Percentiles rank a stretch among this genome's conserved stretches.
These are phyloP conservation scores for Acorus gramineus DNA, from an alignment of 106 monocot species.

Conservation along the genomic window DNA sequence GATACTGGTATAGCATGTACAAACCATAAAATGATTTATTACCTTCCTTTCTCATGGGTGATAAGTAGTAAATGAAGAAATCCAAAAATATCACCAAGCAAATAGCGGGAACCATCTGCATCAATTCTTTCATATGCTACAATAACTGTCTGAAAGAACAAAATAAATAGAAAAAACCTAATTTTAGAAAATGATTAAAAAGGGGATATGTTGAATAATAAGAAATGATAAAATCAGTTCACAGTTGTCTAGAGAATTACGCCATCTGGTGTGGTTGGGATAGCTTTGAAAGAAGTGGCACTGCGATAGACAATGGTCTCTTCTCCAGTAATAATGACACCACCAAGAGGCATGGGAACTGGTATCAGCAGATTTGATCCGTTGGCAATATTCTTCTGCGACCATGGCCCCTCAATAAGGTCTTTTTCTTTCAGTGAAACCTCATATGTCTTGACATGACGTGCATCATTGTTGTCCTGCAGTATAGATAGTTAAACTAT, in stretches of 20 bases:
- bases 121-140: slow-evolving; percentile 96
- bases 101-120: slow-evolving; percentile 91
- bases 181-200: not conserved
- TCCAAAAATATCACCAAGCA: slow-evolving; percentile 92
- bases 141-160: slow-evolving; percentile 62
- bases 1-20: no score
- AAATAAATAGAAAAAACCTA: not conserved
- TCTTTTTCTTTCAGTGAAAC: slow-evolving; percentile 97
- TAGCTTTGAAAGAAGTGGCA: slow-evolving; percentile 77
- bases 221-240: no score
- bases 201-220: no score
- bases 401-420: slow-evolving; percentile 96
- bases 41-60: slow-evolving; percentile 90
- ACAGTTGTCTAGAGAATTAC: not conserved
- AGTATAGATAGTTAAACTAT: not conserved
- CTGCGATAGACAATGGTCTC: slow-evolving; percentile 93
- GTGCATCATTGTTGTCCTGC: slow-evolving; percentile 98
- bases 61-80: slow-evolving; percentile 87
- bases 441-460: slow-evolving; percentile 98
- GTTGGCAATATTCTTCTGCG: slow-evolving; percentile 91
- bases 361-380: slow-evolving; percentile 90
- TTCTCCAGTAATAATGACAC: slow-evolving; percentile 98
- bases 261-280: slow-evolving; percentile 71
- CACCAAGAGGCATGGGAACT: slow-evolving; percentile 93
- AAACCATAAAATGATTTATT: no score